Base-by-base conservation (phyloP, 306 rosid genomes). In the Lotus japonicus region DNA sequence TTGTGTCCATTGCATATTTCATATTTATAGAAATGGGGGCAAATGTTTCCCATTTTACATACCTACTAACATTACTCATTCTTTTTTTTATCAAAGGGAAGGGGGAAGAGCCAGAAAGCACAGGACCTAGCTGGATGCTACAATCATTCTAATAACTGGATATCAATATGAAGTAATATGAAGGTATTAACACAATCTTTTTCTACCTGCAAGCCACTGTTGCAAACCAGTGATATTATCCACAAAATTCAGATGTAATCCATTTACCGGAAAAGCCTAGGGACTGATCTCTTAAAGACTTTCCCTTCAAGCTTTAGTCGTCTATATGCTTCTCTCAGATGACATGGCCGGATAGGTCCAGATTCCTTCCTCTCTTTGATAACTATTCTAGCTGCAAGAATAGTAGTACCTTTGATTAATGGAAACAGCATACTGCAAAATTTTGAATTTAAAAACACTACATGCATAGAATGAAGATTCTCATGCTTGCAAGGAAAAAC, bases 261-360 rank as follows among this genome's bases (percentile, higher is more conserved):
- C 58, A 75, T 77, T 78, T 82, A 87, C 45, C 87, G 88, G 77
- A 94, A 94, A 74, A 90, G 96, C 82, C 96, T 82, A 0, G 90
- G 76, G 17, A 35, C 86, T 16, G 97, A 78, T 81, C 82, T 90
- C 77, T 84, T 87, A 14, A 92, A 95, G 50, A 87, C 82, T 77
- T 90, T 94, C 28, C 99, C 99, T 83, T 94, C 99, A 51, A 88
- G 81, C 87, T 90, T 94, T 28, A 84, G 80, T 67, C 97, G 81
- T 82, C 96, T 80, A 77, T 86, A 83, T 36, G 97, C 88, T 81
- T 94, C 99, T 77, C 97, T 81, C 65, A 94, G 58, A 81, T 95
- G 99, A 85, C 97, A 90, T 52, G 98, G 96, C 53, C 99, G 84
- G 31, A 90, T 86, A 38, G 99, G 92, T 42, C 99, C 99, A 16